Evolutionary conservation across 2,329 filamentous ascomycete genomes (phyloP).

Genomic region (Xylaria sp.): DNA sequence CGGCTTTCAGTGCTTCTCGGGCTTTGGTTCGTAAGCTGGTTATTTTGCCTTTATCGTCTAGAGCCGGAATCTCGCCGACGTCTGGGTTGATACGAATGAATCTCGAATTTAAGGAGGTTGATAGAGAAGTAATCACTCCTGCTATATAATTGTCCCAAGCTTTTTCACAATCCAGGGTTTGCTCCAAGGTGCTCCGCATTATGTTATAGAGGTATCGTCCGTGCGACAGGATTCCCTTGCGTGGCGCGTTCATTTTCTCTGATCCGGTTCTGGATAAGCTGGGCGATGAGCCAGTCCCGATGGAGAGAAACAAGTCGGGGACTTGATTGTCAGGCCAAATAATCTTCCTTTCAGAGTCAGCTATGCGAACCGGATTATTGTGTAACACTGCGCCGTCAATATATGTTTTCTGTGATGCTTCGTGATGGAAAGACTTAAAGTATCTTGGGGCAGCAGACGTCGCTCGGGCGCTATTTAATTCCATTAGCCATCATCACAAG

Average conservation of each 20-base stretch:
- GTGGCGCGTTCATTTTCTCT: neutral
- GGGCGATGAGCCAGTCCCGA: neutral
- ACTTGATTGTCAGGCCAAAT: neutral
- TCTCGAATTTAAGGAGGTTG: neutral
- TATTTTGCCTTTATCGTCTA: neutral
- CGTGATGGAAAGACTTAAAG: neutral
- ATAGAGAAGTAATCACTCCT: neutral
- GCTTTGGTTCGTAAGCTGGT: neutral
- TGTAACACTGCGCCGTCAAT: neutral
- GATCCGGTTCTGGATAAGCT: neutral
- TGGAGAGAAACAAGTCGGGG: neutral
- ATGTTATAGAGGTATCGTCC: neutral
- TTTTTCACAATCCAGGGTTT: neutral
- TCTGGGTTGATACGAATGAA: constrained; percentile 2
- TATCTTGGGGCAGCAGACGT: neutral
- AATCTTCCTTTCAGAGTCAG: neutral
- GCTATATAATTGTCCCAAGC: neutral
- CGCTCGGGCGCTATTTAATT: neutral
- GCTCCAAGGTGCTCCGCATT: neutral
- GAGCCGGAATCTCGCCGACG: neutral
- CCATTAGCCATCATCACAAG: no score
- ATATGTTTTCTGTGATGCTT: neutral
- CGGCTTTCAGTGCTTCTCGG: neutral
- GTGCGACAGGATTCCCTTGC: neutral
- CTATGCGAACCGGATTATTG: neutral